A percentile compares a stretch with the other conserved stretches of the same genome.
Evolutionary conservation across 1,139 yeast genomes (phyloP).

Genomic region (Lizanozyma gosingica): DNA sequence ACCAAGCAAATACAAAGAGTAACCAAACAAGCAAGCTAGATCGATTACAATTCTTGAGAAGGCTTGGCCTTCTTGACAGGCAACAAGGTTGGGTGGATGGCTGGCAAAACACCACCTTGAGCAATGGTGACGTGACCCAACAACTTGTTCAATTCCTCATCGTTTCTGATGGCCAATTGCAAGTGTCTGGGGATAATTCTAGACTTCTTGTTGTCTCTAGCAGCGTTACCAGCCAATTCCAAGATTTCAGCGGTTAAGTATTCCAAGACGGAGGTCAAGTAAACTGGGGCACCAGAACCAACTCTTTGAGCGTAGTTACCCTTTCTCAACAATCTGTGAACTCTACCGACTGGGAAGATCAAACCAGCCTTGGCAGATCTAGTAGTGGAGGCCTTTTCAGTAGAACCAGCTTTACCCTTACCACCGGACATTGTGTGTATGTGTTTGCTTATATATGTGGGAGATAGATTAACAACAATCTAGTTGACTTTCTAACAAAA

Average conservation of each 20-base stretch:
- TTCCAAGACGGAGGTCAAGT: slow-evolving; percentile 44
- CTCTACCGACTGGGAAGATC: slow-evolving; percentile 50
- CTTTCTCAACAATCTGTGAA: slow-evolving; percentile 46
- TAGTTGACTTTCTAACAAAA: too few relatives aligned
- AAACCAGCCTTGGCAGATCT: slow-evolving; percentile 48
- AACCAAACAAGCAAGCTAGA: slow-evolving; percentile 1
- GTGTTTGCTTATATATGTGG: slow-evolving; percentile 8
- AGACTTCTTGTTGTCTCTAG: slow-evolving; percentile 48
- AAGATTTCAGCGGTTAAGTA: slow-evolving; percentile 47
- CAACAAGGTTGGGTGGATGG: slow-evolving; percentile 90
- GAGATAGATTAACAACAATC: slow-evolving; percentile 1
- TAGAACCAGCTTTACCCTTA: slow-evolving; percentile 45
- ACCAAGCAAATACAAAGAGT: slow-evolving; percentile 3
- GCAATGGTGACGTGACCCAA: slow-evolving; percentile 93
- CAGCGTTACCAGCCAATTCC: slow-evolving; percentile 52
- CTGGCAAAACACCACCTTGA: slow-evolving; percentile 98
- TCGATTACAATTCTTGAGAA: slow-evolving; percentile 75
- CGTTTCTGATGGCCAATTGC: slow-evolving; percentile 48
- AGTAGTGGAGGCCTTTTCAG: slow-evolving; percentile 45
- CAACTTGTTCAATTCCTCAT: slow-evolving; percentile 45
- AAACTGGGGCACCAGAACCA: slow-evolving; percentile 49
- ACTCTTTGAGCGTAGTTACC: slow-evolving; percentile 51
- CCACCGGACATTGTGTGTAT: slow-evolving; percentile 39
- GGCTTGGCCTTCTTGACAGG: slow-evolving; percentile 90
- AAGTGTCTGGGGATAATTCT: slow-evolving; percentile 48